Evolutionary conservation across 176 grass and related monocot species (phyloP), one percentile per base, ranked within the genome.

Genomic region (Pharus latifolius): DNA sequence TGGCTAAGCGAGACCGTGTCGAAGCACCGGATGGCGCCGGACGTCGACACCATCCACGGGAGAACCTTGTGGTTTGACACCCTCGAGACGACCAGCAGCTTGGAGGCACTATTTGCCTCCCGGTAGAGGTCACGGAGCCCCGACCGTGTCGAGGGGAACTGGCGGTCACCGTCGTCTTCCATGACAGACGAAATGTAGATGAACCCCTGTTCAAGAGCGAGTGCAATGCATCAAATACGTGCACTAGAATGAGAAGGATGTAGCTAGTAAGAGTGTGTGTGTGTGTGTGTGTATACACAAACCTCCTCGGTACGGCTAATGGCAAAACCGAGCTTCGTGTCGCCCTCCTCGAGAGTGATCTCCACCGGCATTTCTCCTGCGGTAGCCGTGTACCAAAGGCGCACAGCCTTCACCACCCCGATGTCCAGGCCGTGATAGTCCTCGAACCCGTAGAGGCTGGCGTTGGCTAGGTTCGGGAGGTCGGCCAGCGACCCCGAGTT

Each of bases 341-440:
- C 94, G 26, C 66, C 68, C 78, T 85, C 75, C 45, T 98, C 67
- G 33, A 98, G 74, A 18, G 25, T 79, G 49, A 98, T 98, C 77
- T 98, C 78, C 53, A 98, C 73, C 0, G 90, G 86, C 71, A 90
- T 56, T 30, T 98, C 94, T 20, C 81, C 89, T 10, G 84, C 94
- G 20, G 41, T 44, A 16, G 95, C 83, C 3, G 78, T 85, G 78
- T 88, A 94, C 95, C 90, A 94, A 3, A 99, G 65, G 57, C 95
- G 78, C 53, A 94, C 87, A 0, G 95, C 95, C 82, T 88, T 99
- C 44, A 99, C 95, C 46, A 99, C 90, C 64, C 95, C 90, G 60
- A 99, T 99, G 81, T 99, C 95, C 34, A 99, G 78, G 73, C 90
- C 95, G 37, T 94, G 95, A 45, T 94, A 99, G 76, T 99, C 90